Base-by-base conservation (phyloP, 192 early-diverging fungal species). In the Rhizophagus sp. region DNA sequence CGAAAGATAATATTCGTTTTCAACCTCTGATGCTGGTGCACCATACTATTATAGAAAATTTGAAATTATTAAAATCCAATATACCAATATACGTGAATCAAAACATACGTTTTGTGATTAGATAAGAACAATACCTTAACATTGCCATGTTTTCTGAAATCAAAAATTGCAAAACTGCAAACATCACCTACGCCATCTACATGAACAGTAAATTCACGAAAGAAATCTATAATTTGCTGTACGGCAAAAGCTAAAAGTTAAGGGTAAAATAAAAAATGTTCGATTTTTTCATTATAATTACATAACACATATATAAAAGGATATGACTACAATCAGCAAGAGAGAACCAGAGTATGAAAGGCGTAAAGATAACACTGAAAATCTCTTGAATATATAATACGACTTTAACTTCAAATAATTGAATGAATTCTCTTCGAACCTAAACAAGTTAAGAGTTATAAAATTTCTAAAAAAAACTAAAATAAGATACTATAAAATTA, bases 121-220 rank as follows among this genome's bases (percentile, higher is more conserved):
- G 7, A 41, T 41, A 41, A 41, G 34, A 41, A 41, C 39, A 41
- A 47, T 86, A 92, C 85, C 81, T 92, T 91, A 10, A 90, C 90
- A 77, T 98, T 97, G 12, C 98, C 98, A 79, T 97, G 92, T 47
- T 90, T 84, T 79, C 90, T 91, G 86, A 99, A 95, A 82, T 99
- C 97, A 87, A 98, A 98, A 19, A 94, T 89, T 6, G 97, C 97
- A 91, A 98, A 98, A 73, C 95, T 96, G 85, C 97, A 99, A 10
- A 99, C 96, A 82, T 97, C 94, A 6, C 97, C 98, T 7, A 98
- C 82, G 0, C 92, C 92, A 62, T 96, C 94, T 22, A 96, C 93
- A 82, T 97, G 94, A 2, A 97, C 94, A 0, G 98, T 96, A 79
- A 94, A 98, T 80, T 97, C 96, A 41, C 95, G 88, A 83, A 99